Percentiles rank a stretch among this genome's conserved stretches.
phyloP scores from a whole-genome alignment of 75 land plant species.

The Selaginella moellendorffii region DNA sequence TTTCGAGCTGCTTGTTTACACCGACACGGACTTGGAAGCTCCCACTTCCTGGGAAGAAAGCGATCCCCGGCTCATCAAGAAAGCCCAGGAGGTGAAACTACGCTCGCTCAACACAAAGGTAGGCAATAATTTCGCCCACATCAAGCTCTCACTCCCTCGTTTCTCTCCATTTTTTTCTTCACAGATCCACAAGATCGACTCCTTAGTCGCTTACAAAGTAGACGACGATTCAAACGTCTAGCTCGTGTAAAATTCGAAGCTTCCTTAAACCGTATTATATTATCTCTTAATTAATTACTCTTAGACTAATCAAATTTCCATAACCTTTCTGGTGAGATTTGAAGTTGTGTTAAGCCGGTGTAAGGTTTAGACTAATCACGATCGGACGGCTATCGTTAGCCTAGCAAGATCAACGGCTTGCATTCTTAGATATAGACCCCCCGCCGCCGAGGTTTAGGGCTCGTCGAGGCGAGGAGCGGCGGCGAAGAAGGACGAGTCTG shows the following conservation, averaged over 20 bases:
- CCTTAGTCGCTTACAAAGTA: conserved; percentile 68
- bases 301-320: too few species aligned
- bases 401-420: neutral
- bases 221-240: too few species aligned
- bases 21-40: conserved; percentile 65
- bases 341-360: too few species aligned
- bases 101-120: conserved; percentile 91
- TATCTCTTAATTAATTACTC: too few species aligned
- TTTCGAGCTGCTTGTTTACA: conserved; percentile 88
- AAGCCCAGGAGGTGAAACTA: conserved; percentile 85
- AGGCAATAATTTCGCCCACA: neutral
- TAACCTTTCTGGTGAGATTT: too few species aligned
- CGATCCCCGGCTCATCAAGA: conserved; percentile 76
- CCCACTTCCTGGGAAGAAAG: conserved; percentile 89
- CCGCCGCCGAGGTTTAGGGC: neutral
- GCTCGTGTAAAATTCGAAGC: too few species aligned
- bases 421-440: neutral
- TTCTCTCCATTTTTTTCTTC: conserved; percentile 7
- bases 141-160: neutral
- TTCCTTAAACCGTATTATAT: too few species aligned
- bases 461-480: neutral
- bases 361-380: too few species aligned
- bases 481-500: neutral
- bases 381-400: too few species aligned
- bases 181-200: conserved; percentile 84